A percentile compares a stretch with the other conserved stretches of the same genome.
Evolutionary conservation across 2,329 filamentous ascomycete genomes (phyloP).

Genomic region (Rasamsonia emersonii): DNA sequence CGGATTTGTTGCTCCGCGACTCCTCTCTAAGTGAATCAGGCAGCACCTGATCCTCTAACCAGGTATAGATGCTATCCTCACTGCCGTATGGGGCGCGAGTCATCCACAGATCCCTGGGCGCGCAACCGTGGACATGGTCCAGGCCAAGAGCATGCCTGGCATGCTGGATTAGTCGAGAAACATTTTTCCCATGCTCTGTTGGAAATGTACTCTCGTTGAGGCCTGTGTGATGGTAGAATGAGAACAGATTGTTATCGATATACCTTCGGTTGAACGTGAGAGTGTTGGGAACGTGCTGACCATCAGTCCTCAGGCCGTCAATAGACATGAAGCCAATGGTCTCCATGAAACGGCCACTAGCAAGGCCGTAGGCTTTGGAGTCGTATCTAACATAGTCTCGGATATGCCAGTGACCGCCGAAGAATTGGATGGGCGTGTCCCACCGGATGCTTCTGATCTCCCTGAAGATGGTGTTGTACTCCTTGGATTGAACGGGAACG

Average conservation of each 20-base stretch:
- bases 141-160: slow-evolving; percentile 64
- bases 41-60: slow-evolving; percentile 68
- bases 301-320: slow-evolving; percentile 49
- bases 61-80: slow-evolving; percentile 68
- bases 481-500: slow-evolving; percentile 69
- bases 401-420: slow-evolving; percentile 85
- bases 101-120: slow-evolving; percentile 74
- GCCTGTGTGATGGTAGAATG: slow-evolving; percentile 70
- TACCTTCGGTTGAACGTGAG: slow-evolving; percentile 68
- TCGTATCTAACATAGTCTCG: slow-evolving; percentile 78
- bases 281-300: slow-evolving; percentile 22
- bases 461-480: slow-evolving; percentile 68
- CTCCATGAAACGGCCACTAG: slow-evolving; percentile 87
- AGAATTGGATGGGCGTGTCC: slow-evolving; percentile 81
- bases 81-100: slow-evolving; percentile 65
- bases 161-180: slow-evolving; percentile 59
- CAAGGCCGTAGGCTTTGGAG: slow-evolving; percentile 65
- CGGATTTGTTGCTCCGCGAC: slow-evolving; percentile 50
- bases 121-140: slow-evolving; percentile 71
- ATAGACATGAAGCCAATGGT: slow-evolving; percentile 92
- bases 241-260: slow-evolving; percentile 88
- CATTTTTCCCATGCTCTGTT: slow-evolving; percentile 64
- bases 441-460: slow-evolving; percentile 68
- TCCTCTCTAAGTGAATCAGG: slow-evolving; percentile 56
- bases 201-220: slow-evolving; percentile 64